phyloP scores from a whole-genome alignment of 2,329 filamentous ascomycete species.

The Cercospora brassicicola region DNA sequence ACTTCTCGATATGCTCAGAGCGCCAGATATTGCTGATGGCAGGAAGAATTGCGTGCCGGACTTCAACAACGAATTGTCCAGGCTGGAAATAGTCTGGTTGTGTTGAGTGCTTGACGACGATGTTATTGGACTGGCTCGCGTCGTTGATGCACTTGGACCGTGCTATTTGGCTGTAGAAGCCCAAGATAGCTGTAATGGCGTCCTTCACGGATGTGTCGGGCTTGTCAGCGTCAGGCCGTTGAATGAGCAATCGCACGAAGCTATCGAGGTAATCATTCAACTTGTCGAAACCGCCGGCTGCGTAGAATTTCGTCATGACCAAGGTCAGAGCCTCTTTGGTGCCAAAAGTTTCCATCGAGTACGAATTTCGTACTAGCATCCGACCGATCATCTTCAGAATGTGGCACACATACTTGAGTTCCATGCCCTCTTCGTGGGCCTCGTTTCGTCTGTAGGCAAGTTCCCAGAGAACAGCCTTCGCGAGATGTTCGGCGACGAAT shows the following conservation, averaged over 20 bases:
- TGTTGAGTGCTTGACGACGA: slow-evolving; percentile 46
- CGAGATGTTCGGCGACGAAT: slow-evolving; percentile 67
- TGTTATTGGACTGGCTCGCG: slow-evolving; percentile 63
- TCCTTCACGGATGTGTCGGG: slow-evolving; percentile 25
- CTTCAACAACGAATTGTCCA: slow-evolving; percentile 79
- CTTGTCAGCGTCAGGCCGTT: slow-evolving; percentile 45
- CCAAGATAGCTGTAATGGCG: slow-evolving; percentile 75
- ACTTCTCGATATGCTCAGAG: slow-evolving; percentile 77
- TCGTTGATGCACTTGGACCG: slow-evolving; percentile 80
- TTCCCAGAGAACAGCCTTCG: slow-evolving; percentile 53
- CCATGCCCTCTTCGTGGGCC: slow-evolving; percentile 24
- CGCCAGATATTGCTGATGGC: slow-evolving; percentile 79
- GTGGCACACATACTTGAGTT: slow-evolving; percentile 30
- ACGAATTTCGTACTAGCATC: slow-evolving; percentile 31
- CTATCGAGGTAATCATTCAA: slow-evolving; percentile 57
- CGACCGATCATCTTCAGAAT: slow-evolving; percentile 29
- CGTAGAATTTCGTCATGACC: slow-evolving; percentile 83
- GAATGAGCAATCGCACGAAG: slow-evolving; percentile 33
- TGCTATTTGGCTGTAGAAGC: slow-evolving; percentile 74
- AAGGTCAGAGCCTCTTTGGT: slow-evolving; percentile 57
- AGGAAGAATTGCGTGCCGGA: slow-evolving; percentile 77
- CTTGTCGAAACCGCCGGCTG: slow-evolving; percentile 70
- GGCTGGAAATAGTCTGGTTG: slow-evolving; percentile 63
- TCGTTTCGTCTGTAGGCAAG: slow-evolving; percentile 31
- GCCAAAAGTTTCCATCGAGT: slow-evolving; percentile 30